Evolutionary conservation across 257 asterid species (phyloP), one percentile per base, ranked within the genome.

Genomic region (Nicotiana tabacum): DNA sequence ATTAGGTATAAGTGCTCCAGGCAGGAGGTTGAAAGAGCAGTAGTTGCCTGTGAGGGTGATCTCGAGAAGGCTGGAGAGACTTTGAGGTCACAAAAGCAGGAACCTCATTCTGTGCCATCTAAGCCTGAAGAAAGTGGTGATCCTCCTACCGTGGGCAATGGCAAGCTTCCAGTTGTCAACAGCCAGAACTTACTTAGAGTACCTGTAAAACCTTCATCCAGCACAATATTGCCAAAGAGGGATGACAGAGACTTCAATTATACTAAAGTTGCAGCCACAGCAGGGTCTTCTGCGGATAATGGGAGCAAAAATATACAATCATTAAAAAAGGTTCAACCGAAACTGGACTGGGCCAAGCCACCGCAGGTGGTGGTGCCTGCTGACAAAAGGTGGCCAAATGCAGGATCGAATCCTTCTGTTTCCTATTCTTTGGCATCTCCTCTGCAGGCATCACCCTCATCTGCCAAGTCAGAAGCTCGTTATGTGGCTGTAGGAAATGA

Each of bases 21-120:
- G 88, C 98, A 96, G 90, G 99, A 96, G 77, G 98, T 94, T 60
- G 98, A 96, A 88, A 90, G 98, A 86, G 94, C 92, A 64, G 81
- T 96, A 80, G 98, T 96, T 64, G 80, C 97, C 68, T 91, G 91
- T 24, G 98, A 96, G 87, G 99, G 98, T 55, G 97, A 96, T 84
- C 94, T 96, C 46, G 94, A 92, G 29, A 91, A 88, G 88, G 98
- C 99, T 43, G 98, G 93, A 85, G 98, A 96, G 39, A 85, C 86
- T 65, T 79, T 96, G 88, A 90, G 90, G 86, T 81, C 87, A 21
- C 98, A 90, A 86, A 96, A 94, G 88, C 95, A 87, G 89, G 97
- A 93, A 74, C 86, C 90, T 18, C 90, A 88, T 60, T 74, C 90
- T 82, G 83, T 48, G 67, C 83, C 92, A 69, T 77, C 91, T 33